Conservation (phyloP, 352 stramenopile species). For the Bremia lactucae region DNA sequence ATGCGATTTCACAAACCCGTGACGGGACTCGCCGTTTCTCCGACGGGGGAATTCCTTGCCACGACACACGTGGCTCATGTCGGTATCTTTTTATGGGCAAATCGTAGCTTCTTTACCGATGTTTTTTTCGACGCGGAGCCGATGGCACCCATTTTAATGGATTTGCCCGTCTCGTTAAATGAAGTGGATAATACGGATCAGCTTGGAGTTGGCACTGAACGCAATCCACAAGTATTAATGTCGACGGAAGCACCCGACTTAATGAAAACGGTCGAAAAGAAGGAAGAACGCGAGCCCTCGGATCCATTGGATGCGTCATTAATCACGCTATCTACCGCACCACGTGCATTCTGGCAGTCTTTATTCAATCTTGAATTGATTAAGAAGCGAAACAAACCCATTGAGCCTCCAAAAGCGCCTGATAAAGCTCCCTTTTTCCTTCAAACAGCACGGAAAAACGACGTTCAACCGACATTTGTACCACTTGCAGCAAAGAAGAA, state of each 20-base stretch:
- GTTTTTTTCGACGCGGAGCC: constrained; percentile 79
- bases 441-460: constrained; percentile 79
- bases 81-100: constrained; percentile 92
- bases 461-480: constrained; percentile 70
- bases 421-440: constrained; percentile 94
- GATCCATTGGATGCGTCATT: constrained; percentile 47
- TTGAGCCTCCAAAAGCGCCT: constrained; percentile 89
- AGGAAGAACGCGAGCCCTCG: constrained; percentile 19
- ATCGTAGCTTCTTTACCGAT: constrained; percentile 89
- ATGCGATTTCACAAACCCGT: constrained; percentile 87
- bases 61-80: constrained; percentile 89
- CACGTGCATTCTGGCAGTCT: constrained; percentile 83
- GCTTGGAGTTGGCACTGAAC: constrained; percentile 40
- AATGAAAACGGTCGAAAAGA: constrained; percentile 34
- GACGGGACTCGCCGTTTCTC: constrained; percentile 87
- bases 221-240: constrained; percentile 35
- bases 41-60: constrained; percentile 92
- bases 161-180: constrained; percentile 85
- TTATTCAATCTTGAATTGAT: constrained; percentile 91
- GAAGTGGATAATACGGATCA: constrained; percentile 67
- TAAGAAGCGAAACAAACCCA: constrained; percentile 93
- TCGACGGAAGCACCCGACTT: constrained; percentile 29
- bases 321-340: constrained; percentile 68
- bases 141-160: constrained; percentile 72
- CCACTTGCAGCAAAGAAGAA: constrained; percentile 24